A percentile compares a stretch with the other conserved stretches of the same genome.
Evolutionary conservation across 2,329 filamentous ascomycete genomes (phyloP).

Genomic region (Aspergillus sp.): DNA sequence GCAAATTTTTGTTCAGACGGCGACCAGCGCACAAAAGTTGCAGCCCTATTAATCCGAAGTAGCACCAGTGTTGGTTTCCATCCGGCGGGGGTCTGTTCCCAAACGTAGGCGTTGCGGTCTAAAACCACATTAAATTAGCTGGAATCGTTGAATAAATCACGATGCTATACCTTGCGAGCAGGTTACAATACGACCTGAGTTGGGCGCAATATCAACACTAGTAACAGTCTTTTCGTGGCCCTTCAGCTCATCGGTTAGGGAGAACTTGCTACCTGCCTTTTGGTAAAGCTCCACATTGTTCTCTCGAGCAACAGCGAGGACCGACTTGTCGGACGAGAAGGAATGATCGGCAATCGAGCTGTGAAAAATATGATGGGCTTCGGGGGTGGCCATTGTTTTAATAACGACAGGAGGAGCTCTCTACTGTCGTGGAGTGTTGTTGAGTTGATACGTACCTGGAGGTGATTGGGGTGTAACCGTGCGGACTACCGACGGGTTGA

Average conservation of each 20-base stretch:
- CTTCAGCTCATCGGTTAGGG: constrained; percentile 86
- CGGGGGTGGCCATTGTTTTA: constrained; percentile 72
- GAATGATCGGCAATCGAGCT: constrained; percentile 96
- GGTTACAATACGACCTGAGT: constrained; percentile 89
- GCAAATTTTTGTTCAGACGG: constrained; percentile 97
- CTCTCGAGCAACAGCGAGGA: constrained; percentile 87
- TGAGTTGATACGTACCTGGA: constrained; percentile 11
- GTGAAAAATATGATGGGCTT: constrained; percentile 97
- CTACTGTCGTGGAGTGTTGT: constrained; percentile 69
- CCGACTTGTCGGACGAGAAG: constrained; percentile 88
- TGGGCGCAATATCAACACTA: constrained; percentile 90
- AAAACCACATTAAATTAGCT: constrained; percentile 11
- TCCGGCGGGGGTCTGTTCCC: constrained; percentile 87
- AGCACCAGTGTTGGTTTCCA: constrained; percentile 98
- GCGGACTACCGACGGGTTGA: not conserved
- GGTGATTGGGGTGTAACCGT: not conserved
- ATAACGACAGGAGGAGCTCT: constrained; percentile 90
- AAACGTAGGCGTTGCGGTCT: constrained; percentile 98
- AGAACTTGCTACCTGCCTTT: constrained; percentile 70
- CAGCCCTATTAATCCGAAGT: constrained; percentile 93
- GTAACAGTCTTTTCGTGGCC: constrained; percentile 98
- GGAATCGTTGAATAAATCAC: not conserved
- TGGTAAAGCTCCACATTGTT: constrained; percentile 86
- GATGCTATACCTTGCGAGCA: constrained; percentile 78
- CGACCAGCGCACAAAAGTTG: constrained; percentile 96